phyloP scores from a whole-genome alignment of 2,329 filamentous ascomycete genomes.

The Thielaviopsis populi region DNA sequence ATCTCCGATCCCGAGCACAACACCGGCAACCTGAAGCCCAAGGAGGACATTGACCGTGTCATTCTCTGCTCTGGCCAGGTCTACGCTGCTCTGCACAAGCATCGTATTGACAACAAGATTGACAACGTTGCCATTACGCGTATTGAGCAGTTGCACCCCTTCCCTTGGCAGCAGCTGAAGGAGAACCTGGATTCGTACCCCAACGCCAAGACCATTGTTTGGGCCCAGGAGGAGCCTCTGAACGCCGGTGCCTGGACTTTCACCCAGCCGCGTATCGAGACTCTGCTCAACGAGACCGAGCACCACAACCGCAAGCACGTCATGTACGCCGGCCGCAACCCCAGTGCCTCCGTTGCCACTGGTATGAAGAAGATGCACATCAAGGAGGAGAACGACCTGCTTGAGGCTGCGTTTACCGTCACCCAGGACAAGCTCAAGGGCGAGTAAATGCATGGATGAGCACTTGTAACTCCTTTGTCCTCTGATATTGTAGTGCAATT shows the following conservation, averaged over 20 bases:
- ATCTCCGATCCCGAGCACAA: conserved; percentile 80
- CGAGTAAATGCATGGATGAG: conserved; percentile 29
- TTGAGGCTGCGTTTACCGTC: conserved; percentile 49
- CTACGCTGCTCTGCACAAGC: conserved; percentile 76
- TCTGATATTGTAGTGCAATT: background rate
- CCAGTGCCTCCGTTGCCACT: conserved; percentile 85
- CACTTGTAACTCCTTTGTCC: background rate
- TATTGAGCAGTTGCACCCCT: conserved; percentile 94
- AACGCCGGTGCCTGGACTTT: conserved; percentile 97
- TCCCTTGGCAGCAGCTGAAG: conserved; percentile 93
- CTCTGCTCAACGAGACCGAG: conserved; percentile 80
- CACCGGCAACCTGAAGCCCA: conserved; percentile 55
- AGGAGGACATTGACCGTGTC: conserved; percentile 82
- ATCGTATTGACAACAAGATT: conserved; percentile 73
- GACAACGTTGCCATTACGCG: conserved; percentile 89
- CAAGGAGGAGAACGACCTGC: conserved; percentile 83
- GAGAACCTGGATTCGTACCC: conserved; percentile 95
- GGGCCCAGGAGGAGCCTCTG: conserved; percentile 93
- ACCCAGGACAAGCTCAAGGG: conserved; percentile 57
- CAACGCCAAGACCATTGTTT: conserved; percentile 94
- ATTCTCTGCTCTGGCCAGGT: conserved; percentile 93
- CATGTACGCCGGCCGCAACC: conserved; percentile 90
- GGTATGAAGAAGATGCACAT: conserved; percentile 76
- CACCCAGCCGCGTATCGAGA: conserved; percentile 95
- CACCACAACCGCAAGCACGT: conserved; percentile 90